Evolutionary conservation across 2,329 filamentous ascomycete genomes (phyloP).

Genomic region (Penicillium sp.): DNA sequence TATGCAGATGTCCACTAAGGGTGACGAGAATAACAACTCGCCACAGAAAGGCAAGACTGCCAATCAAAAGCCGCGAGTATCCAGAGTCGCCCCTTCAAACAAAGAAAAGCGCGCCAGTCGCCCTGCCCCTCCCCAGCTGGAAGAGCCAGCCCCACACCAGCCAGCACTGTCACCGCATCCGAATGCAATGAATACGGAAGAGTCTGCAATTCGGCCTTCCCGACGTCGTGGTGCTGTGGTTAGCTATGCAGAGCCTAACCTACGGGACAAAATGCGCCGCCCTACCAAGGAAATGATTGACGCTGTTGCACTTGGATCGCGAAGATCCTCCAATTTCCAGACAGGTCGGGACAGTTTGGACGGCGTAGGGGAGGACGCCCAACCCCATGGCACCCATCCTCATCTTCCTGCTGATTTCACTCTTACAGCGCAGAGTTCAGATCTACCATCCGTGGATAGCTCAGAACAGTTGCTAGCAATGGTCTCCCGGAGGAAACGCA

Average conservation of each 20-base stretch:
- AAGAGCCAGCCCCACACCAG: conserved; percentile 3
- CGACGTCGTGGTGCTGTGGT: conserved; percentile 67
- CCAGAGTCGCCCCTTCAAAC: conserved; percentile 6
- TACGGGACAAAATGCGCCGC: conserved; percentile 79
- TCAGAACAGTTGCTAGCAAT: conserved; percentile 23
- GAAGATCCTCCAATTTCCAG: conserved; percentile 49
- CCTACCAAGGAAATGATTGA: conserved; percentile 75
- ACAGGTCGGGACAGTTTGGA: conserved; percentile 46
- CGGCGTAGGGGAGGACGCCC: conserved; percentile 19
- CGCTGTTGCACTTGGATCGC: conserved; percentile 58
- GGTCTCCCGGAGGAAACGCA: conserved; percentile 35
- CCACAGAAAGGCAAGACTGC: conserved; percentile 17
- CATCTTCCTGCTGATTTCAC: conserved; percentile 13
- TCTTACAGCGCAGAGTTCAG: conserved; percentile 20
- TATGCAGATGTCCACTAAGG: conserved; percentile 1
- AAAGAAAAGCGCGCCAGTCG: conserved; percentile 17
- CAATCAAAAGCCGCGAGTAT: conserved; percentile 13
- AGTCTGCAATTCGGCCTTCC: conserved; percentile 53
- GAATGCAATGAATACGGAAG: conserved; percentile 14
- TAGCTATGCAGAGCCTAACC: conserved; percentile 79
- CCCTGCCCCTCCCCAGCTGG: conserved; percentile 8
- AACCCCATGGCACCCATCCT: background rate
- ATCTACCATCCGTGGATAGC: conserved; percentile 15
- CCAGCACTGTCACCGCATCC: background rate
- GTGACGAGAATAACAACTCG: conserved; percentile 19